These are phyloP conservation scores for Acacia concinna DNA, from an alignment of 331 rosid species.

Conservation along the genomic window DNA sequence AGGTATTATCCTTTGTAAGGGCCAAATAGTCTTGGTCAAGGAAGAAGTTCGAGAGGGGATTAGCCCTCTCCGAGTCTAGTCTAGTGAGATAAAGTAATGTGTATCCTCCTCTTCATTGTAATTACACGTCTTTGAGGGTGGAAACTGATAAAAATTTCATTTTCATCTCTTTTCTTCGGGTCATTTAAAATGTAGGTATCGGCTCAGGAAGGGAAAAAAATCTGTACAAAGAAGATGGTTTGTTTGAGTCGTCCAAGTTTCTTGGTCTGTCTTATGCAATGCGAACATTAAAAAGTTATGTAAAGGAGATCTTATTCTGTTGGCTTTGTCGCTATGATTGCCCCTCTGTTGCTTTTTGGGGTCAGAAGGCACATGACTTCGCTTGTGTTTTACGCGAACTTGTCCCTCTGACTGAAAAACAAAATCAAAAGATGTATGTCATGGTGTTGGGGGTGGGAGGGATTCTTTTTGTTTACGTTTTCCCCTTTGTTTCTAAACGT, in stretches of 20 bases:
- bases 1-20: conserved; percentile 2
- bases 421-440: neutral
- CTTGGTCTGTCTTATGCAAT: conserved; percentile 19
- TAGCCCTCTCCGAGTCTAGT: conserved; percentile 16
- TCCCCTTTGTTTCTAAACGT: neutral
- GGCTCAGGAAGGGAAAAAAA: conserved; percentile 32
- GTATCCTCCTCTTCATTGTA: conserved; percentile 49
- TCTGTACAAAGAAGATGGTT: conserved; percentile 58
- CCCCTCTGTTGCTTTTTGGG: neutral
- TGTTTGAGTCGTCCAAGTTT: conserved; percentile 33
- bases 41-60: conserved; percentile 25
- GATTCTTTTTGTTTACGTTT: neutral
- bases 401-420: neutral
- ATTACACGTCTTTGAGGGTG: conserved; percentile 37
- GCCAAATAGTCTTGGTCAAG: conserved; percentile 30
- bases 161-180: conserved; percentile 22
- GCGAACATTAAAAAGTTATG: conserved; percentile 12
- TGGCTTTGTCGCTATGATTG: neutral
- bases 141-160: conserved; percentile 10
- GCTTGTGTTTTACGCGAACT: conserved; percentile 39
- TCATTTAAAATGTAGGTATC: conserved; percentile 36
- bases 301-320: conserved; percentile 8
- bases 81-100: neutral
- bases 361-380: neutral
- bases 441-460: neutral